Percentiles rank a stretch among this genome's conserved stretches.
Evolutionary conservation across 495 filamentous ascomycete genomes (phyloP).

Genomic region (Penicillium odoratum): DNA sequence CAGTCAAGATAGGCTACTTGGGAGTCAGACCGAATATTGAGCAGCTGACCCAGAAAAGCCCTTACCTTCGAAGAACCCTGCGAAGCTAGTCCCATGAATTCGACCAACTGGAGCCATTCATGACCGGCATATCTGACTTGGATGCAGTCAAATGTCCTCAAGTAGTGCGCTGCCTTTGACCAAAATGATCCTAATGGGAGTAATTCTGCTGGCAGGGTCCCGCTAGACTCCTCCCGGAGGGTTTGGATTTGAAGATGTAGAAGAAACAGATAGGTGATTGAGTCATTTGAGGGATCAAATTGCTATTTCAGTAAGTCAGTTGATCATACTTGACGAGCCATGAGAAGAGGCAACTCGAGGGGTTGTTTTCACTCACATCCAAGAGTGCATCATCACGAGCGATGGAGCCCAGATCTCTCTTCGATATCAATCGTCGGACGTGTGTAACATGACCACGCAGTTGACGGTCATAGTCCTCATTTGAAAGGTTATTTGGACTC

Average conservation of each 20-base stretch:
- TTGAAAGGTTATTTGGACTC: not conserved
- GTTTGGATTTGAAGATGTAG: conserved; percentile 36
- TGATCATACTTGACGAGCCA: not conserved
- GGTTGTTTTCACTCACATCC: conserved; percentile 27
- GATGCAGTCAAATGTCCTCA: conserved; percentile 54
- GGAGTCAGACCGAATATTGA: conserved; percentile 2
- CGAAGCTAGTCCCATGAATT: conserved; percentile 45
- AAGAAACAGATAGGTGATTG: conserved; percentile 43
- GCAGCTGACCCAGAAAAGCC: not conserved
- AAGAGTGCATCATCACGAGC: conserved; percentile 22
- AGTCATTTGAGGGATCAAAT: conserved; percentile 44
- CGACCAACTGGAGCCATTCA: conserved; percentile 54
- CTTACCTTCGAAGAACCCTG: conserved; percentile 43
- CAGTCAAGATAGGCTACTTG: conserved; percentile 56
- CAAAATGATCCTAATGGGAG: conserved; percentile 44
- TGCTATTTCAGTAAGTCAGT: conserved; percentile 25
- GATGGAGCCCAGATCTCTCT: conserved; percentile 17
- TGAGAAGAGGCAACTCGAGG: not conserved
- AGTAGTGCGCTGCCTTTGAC: conserved; percentile 47
- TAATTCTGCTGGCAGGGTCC: conserved; percentile 26
- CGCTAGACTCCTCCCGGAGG: conserved; percentile 22
- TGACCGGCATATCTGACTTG: conserved; percentile 60
- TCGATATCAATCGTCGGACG: conserved; percentile 21
- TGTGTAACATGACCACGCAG: conserved; percentile 30
- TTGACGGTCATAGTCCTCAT: conserved; percentile 32